Conservation (phyloP, 495 filamentous ascomycete species). For the Aspergillus wentii region DNA sequence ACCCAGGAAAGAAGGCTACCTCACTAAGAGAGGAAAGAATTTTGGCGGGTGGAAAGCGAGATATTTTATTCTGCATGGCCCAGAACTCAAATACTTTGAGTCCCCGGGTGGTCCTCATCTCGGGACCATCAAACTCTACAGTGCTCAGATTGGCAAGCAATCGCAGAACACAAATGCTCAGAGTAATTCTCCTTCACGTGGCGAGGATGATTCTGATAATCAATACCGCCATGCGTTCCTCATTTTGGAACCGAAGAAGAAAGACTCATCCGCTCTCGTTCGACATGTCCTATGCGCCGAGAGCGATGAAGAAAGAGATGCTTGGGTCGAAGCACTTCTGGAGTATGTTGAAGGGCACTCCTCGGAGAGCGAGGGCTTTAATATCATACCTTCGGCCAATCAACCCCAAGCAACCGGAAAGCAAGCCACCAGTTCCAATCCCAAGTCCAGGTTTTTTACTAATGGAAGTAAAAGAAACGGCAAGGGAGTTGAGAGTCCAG, state of each 20-base stretch:
- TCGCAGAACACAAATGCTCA: constrained; percentile 50
- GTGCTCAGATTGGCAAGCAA: constrained; percentile 92
- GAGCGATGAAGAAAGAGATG: constrained; percentile 86
- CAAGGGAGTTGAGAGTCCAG: constrained; percentile 37
- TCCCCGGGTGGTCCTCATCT: constrained; percentile 80
- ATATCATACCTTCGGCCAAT: constrained; percentile 16
- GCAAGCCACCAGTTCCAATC: constrained; percentile 9
- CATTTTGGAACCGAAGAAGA: constrained; percentile 91
- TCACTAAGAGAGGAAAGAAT: constrained; percentile 95
- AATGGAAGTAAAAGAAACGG: constrained; percentile 41
- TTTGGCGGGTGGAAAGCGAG: constrained; percentile 99
- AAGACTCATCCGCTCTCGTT: constrained; percentile 85
- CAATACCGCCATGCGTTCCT: constrained; percentile 96
- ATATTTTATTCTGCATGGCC: constrained; percentile 88
- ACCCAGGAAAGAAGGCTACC: constrained; percentile 79
- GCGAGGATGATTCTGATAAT: constrained; percentile 74
- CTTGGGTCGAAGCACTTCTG: constrained; percentile 86
- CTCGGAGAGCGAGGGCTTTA: constrained; percentile 39
- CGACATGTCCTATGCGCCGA: constrained; percentile 94
- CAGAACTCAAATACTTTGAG: constrained; percentile 88
- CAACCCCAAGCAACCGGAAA: constrained; percentile 15
- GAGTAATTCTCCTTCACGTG: constrained; percentile 53
- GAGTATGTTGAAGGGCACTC: constrained; percentile 81
- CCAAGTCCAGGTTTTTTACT: constrained; percentile 23
- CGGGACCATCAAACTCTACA: constrained; percentile 86